These are phyloP conservation scores for Raddia distichophylla DNA, from an alignment of 176 grass and related monocot species.

Conservation along the genomic window DNA sequence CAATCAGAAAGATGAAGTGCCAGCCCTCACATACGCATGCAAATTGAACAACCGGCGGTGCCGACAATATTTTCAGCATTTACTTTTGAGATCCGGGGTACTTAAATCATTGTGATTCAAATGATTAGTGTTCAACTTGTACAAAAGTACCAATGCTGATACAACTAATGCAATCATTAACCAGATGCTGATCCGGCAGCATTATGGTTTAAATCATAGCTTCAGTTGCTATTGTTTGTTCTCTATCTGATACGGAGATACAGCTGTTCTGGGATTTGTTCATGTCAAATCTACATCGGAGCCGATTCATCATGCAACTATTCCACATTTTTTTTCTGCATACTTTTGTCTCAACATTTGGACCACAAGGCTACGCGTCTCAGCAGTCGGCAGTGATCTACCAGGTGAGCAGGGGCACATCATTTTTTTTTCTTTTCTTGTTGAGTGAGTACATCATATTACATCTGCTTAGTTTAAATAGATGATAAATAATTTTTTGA, in stretches of 20 bases:
- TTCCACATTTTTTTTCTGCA: neutral
- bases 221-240: conserved; percentile 21
- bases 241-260: conserved; percentile 35
- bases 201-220: conserved; percentile 25
- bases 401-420: neutral
- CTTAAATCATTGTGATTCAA: conserved; percentile 36
- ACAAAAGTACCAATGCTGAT: conserved; percentile 9
- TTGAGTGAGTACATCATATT: neutral
- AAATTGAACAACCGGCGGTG: conserved; percentile 29
- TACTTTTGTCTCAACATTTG: neutral
- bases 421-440: neutral
- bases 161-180: conserved; percentile 52
- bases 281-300: conserved; percentile 13
- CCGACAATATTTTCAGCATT: conserved; percentile 47
- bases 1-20: conserved; percentile 30
- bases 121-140: conserved; percentile 40
- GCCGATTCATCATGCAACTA: neutral
- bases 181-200: conserved; percentile 36
- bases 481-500: neutral
- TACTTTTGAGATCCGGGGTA: conserved; percentile 42
- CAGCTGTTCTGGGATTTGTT: conserved; percentile 9
- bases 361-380: neutral
- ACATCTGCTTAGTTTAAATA: neutral
- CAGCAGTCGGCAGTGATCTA: neutral
- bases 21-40: conserved; percentile 35